Conservation (phyloP, 305 asterid genomes). For the Ajuga reptans region DNA sequence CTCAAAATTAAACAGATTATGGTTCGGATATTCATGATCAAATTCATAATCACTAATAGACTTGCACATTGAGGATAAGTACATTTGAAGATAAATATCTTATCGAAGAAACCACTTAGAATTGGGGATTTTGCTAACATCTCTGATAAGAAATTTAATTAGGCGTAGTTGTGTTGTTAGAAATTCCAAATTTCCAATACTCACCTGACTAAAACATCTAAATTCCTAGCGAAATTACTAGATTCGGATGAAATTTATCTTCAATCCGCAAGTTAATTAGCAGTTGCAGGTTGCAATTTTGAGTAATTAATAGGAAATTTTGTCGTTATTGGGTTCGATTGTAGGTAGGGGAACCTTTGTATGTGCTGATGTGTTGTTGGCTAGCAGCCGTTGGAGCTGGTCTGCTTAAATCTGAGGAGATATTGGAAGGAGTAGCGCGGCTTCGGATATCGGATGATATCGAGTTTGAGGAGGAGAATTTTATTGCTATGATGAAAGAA, state of each 20-base stretch:
- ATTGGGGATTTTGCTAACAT: background rate
- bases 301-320: no score
- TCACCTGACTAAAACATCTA: background rate
- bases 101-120: background rate
- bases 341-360: constrained; percentile 77
- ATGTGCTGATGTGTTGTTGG: constrained; percentile 83
- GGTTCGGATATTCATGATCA: background rate
- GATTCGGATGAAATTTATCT: background rate
- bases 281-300: no score
- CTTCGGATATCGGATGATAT: constrained; percentile 80
- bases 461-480: constrained; percentile 83
- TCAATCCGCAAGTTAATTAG: no score
- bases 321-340: background rate
- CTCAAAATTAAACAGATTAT: background rate
- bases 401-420: constrained; percentile 83
- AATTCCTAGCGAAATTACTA: background rate
- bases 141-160: no score
- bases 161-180: no score
- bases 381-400: constrained; percentile 93
- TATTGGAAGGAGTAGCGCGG: constrained; percentile 81
- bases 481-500: constrained; percentile 70
- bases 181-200: no score
- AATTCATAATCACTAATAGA: background rate
- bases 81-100: no score
- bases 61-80: background rate